Evolutionary conservation across 2,329 filamentous ascomycete genomes (phyloP), one percentile per base, ranked within the genome.

Genomic region (Fusarium mexicanum): DNA sequence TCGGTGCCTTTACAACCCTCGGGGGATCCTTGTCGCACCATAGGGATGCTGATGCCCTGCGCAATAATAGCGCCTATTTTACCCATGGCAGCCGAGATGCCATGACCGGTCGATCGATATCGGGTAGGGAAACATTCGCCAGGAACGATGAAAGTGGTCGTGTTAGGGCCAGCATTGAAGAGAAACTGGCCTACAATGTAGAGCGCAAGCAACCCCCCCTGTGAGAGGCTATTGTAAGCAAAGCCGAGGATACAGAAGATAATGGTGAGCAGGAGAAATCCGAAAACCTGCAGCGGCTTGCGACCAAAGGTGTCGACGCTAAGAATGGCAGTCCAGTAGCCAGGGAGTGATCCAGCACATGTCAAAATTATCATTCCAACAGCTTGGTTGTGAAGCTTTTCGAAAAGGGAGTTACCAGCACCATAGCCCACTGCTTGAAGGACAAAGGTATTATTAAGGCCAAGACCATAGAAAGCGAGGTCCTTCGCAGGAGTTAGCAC

Each of bases 311-410:
- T 94, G 81, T 96, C 94, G 68, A 95, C 90, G 3, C 89, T 90
- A 18, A 92, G 86, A 35, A 95, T 89, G 4, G 92, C 93, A 16
- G 92, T 87, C 92, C 92, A 95, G 84, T 95, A 96, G 18, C 94
- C 94, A 0, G 93, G 93, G 9, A 96, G 89, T 20, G 93, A 91
- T 43, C 93, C 93, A 11, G 93, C 93, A 76, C 92, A 93, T 67
- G 93, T 89, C 37, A 96, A 83, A 69, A 96, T 94, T 64, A 96
- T 88, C 80, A 94, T 94, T 12, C 93, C 94, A 4, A 94, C 87
- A 14, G 93, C 92, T 63, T 91, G 91, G 80, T 93, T 93, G 80
- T 90, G 90, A 69, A 96, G 87, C 66, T 89, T 88, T 20, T 91
- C 79, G 81, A 94, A 95, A 26, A 95, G 86, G 26, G 88, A 91